Conservation (phyloP, 805 yeast species). For the Candida vaughaniae region DNA sequence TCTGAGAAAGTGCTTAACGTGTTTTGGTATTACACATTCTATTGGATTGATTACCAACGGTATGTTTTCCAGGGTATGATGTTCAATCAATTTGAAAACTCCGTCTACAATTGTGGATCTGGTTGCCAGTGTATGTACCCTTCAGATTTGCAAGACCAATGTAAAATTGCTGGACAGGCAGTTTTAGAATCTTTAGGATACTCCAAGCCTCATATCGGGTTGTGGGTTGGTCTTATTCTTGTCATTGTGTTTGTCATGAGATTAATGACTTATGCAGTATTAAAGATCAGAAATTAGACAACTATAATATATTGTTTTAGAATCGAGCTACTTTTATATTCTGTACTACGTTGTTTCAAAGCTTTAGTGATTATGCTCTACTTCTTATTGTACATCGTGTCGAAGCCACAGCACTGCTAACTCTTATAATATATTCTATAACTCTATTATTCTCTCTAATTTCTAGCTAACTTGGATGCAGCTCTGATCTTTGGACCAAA, state of each 20-base stretch:
- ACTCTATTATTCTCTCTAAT: too few species aligned
- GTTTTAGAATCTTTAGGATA: conserved; percentile 28
- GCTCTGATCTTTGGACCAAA: conserved; percentile 44
- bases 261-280: conserved; percentile 23
- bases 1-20: conserved; percentile 29
- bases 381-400: too few species aligned
- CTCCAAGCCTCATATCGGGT: conserved; percentile 19
- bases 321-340: too few species aligned
- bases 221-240: conserved; percentile 35
- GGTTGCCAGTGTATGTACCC: conserved; percentile 36
- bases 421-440: too few species aligned
- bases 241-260: conserved; percentile 29
- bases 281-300: conserved; percentile 11
- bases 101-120: conserved; percentile 30
- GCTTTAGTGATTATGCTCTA: too few species aligned
- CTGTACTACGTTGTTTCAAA: too few species aligned
- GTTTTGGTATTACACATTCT: conserved; percentile 39
- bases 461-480: neutral
- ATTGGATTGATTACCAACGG: conserved; percentile 41
- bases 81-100: conserved; percentile 35
- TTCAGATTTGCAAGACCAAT: conserved; percentile 24
- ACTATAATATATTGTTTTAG: too few species aligned
- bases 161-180: conserved; percentile 33
- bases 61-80: conserved; percentile 45
- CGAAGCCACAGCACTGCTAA: too few species aligned